Evolutionary conservation across 2,329 filamentous ascomycete species (phyloP), one percentile per base, ranked within the genome.

Genomic region (Aspergillus latus): DNA sequence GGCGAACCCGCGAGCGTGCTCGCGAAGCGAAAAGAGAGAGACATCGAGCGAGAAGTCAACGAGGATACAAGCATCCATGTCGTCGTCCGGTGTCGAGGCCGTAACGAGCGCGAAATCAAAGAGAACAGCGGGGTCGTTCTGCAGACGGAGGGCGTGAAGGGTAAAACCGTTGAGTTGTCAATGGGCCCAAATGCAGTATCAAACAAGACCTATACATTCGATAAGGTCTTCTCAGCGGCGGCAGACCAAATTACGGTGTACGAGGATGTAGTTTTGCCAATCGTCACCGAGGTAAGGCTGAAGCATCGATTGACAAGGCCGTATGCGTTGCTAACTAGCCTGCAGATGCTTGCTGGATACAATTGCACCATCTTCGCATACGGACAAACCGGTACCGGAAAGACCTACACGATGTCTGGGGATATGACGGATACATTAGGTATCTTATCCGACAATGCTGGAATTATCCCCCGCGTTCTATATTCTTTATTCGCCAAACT

Each of bases 341-440:
- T 30, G 21, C 7, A 96, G 91, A 96, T 97, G 82, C 83, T 99
- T 42, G 84, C 87, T 26, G 94, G 94, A 51, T 97, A 90, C 77
- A 99, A 99, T 73, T 99, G 94, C 76, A 99, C 94, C 4, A 96
- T 99, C 58, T 99, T 99, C 67, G 94, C 94, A 34, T 99, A 99
- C 72, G 94, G 94, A 28, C 94, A 99, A 73, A 99, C 94, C 0
- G 94, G 94, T 44, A 99, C 94, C 0, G 94, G 94, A 66, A 99
- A 99, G 74, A 99, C 94, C 11, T 99, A 99, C 74, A 99, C 94
- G 26, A 99, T 99, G 94, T 96, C 93, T 0, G 94, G 94, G 54
- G 93, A 99, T 73, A 97, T 99, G 85, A 90, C 84, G 11, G 90
- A 97, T 65, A 90, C 86, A 0, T 76, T 92, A 37, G 91, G 93